Base-by-base conservation (phyloP, 495 filamentous ascomycete genomes). In the Glutinoglossum americanum region DNA sequence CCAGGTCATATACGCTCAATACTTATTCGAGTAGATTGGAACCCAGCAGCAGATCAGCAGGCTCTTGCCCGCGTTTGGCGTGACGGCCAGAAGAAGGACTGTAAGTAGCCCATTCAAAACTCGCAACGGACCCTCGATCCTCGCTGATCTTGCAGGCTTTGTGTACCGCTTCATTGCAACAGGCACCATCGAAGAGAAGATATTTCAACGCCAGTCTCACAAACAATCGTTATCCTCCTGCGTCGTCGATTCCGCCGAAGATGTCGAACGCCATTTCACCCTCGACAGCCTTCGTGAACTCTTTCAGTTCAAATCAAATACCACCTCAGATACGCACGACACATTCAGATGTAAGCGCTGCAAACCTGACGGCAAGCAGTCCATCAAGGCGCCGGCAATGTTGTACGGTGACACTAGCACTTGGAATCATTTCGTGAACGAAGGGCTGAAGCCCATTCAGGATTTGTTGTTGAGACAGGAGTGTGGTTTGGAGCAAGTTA, bases 291-390 rank as follows among this genome's bases (percentile, higher is more conserved):
- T 99, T 26, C 73, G 88, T 19, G 89, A 99, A 67, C 72, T 99
- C 49, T 99, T 99, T 74, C 84, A 92, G 71, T 96, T 90, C 72
- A 80, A 85, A 45, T 77, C 79, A 0, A 77, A 82, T 23, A 96
- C 92, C 1, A 77, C 74, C 25, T 93, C 87, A 62, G 93, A 99
- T 64, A 97, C 92, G 0, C 92, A 99, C 63, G 92, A 99, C 61
- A 96, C 93, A 1, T 97, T 99, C 76, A 97, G 94, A 72, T 99
- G 92, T 69, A 97, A 95, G 73, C 73, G 92, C 35, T 99, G 92
- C 64, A 85, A 82, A 64, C 82, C 85, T 0, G 86, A 93, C 62
- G 88, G 89, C 11, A 79, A 75, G 54, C 92, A 99, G 68, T 77
- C 74, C 59, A 78, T 95, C 60, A 95, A 94, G 68, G 86, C 89